Conservation (phyloP, 208 protist genomes). For the Novymonas esmeraldas region DNA sequence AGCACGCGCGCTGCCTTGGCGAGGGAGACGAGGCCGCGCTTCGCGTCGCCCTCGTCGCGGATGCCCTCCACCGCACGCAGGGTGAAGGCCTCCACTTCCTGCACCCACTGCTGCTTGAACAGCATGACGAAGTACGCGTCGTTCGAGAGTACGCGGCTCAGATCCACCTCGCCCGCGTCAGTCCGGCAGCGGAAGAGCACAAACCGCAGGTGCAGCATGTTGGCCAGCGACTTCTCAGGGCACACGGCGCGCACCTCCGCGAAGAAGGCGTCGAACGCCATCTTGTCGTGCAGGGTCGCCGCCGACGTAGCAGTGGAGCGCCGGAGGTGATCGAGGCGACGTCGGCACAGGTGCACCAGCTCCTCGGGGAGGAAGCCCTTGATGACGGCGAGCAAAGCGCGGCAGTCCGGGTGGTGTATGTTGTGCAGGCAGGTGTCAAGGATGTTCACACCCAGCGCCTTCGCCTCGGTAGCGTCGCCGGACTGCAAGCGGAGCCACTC, state of each 20-base stretch:
- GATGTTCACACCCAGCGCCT: slow-evolving; percentile 76
- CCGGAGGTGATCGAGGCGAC: slow-evolving; percentile 42
- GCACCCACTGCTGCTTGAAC: slow-evolving; percentile 68
- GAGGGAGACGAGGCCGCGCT: slow-evolving; percentile 44
- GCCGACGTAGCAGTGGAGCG: slow-evolving; percentile 6
- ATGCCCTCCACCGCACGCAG: slow-evolving; percentile 71
- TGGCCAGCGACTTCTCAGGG: slow-evolving; percentile 65
- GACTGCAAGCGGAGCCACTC: slow-evolving; percentile 69
- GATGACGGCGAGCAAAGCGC: slow-evolving; percentile 53
- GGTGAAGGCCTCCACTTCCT: slow-evolving; percentile 81
- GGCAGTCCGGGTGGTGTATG: slow-evolving; percentile 71
- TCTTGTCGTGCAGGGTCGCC: slow-evolving; percentile 11
- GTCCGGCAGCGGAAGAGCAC: slow-evolving; percentile 36
- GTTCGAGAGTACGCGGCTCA: slow-evolving; percentile 17
- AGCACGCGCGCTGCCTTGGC: slow-evolving; percentile 50
- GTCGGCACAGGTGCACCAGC: slow-evolving; percentile 46
- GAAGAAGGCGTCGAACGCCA: slow-evolving; percentile 46
- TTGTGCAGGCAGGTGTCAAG: slow-evolving; percentile 66
- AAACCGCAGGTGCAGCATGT: slow-evolving; percentile 82
- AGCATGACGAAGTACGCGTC: slow-evolving; percentile 71
- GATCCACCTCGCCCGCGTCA: slow-evolving; percentile 14
- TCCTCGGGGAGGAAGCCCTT: slow-evolving; percentile 74
- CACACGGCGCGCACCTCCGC: slow-evolving; percentile 50
- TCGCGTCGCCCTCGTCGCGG: slow-evolving; percentile 45
- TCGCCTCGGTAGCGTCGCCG: slow-evolving; percentile 36